Evolutionary conservation across 148 eudicot species (phyloP).

Genomic region (Fagopyrum esculentum): DNA sequence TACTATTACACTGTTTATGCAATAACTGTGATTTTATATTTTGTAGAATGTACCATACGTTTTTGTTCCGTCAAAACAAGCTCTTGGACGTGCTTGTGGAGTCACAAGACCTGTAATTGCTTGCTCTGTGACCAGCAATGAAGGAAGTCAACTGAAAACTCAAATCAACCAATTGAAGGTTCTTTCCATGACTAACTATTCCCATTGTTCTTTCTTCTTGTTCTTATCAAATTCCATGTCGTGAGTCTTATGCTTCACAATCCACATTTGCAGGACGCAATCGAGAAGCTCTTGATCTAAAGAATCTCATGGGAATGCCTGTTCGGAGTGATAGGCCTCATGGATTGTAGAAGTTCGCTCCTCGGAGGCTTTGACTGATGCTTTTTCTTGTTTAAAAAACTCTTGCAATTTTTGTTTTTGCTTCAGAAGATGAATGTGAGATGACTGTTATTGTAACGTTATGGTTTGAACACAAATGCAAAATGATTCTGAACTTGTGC

Average conservation of each 20-base stretch:
- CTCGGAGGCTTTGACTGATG: slow-evolving; percentile 76
- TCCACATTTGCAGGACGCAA: slow-evolving; percentile 53
- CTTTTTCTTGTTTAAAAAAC: not conserved
- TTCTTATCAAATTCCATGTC: not conserved
- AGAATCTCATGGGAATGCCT: slow-evolving; percentile 17
- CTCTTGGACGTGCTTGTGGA: slow-evolving; percentile 96
- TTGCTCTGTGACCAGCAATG: slow-evolving; percentile 90
- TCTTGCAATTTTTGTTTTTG: not conserved
- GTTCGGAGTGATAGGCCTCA: slow-evolving; percentile 80
- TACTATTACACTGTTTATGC: not conserved
- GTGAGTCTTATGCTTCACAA: not conserved
- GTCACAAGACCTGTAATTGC: slow-evolving; percentile 89
- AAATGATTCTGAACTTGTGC: not conserved
- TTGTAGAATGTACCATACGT: slow-evolving; percentile 88
- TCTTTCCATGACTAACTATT: not conserved
- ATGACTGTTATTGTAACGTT: slow-evolving; percentile 1
- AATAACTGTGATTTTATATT: not conserved
- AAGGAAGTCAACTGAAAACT: slow-evolving; percentile 83
- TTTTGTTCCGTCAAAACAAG: slow-evolving; percentile 87
- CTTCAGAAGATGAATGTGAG: slow-evolving; percentile 6
- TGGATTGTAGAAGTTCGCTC: slow-evolving; percentile 26
- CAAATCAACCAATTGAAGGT: slow-evolving; percentile 93
- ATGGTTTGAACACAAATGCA: not conserved
- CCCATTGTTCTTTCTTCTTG: not conserved
- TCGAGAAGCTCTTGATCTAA: slow-evolving; percentile 86